These are phyloP conservation scores for Periconia macrospinosa DNA, from an alignment of 2,329 filamentous ascomycete species.

Conservation along the genomic window DNA sequence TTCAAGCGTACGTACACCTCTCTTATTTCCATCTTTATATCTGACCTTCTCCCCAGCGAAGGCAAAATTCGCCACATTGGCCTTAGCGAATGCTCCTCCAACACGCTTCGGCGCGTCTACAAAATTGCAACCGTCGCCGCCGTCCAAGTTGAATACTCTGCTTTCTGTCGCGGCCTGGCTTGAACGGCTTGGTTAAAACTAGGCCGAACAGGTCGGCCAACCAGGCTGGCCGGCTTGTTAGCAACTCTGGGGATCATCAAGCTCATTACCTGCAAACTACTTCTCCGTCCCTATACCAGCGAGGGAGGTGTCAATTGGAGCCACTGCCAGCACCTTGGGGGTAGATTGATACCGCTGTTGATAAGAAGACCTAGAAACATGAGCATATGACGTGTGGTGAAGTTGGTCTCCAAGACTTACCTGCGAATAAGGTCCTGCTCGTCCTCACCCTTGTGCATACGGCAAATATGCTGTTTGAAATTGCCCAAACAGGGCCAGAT, in stretches of 20 bases:
- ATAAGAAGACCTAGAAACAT: constrained; percentile 26
- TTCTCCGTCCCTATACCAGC: constrained; percentile 32
- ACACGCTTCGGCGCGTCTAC: too few species aligned
- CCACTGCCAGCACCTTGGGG: constrained; percentile 13
- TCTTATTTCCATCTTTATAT: too few species aligned
- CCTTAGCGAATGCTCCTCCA: too few species aligned
- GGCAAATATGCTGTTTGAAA: constrained; percentile 75
- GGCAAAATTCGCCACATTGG: too few species aligned
- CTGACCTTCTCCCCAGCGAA: too few species aligned
- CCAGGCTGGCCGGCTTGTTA: too few species aligned
- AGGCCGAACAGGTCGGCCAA: too few species aligned
- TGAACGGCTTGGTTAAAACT: too few species aligned
- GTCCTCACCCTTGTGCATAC: constrained; percentile 62
- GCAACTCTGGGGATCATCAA: constrained; percentile 24
- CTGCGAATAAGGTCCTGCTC: constrained; percentile 48
- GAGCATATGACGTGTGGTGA: background rate
- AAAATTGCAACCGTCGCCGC: too few species aligned
- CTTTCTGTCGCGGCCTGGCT: too few species aligned
- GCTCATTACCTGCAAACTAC: constrained; percentile 19
- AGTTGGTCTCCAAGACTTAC: constrained; percentile 44
- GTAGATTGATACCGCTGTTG: constrained; percentile 5
- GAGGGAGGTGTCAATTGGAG: constrained; percentile 35
- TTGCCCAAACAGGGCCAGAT: constrained; percentile 83
- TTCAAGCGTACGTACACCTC: too few species aligned
- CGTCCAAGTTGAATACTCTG: too few species aligned